Evolutionary conservation across 1,284 basidiomycete genomes (phyloP).

Genomic region (Papiliotrema flavescens): DNA sequence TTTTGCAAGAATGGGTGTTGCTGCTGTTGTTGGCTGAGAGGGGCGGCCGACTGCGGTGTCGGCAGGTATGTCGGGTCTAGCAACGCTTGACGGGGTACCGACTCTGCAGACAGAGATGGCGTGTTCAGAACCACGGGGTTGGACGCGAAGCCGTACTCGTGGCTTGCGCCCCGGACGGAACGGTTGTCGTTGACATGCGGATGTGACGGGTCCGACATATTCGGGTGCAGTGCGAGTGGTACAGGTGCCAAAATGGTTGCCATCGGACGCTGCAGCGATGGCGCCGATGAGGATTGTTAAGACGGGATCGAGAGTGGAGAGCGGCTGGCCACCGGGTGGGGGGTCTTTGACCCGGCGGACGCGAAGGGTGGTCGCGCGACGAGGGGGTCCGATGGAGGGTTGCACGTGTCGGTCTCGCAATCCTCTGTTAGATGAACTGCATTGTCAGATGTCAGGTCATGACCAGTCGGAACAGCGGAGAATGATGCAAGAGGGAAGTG

Average conservation of each 20-base stretch:
- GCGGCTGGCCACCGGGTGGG: no score
- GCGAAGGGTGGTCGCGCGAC: no score
- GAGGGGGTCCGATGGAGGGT: no score
- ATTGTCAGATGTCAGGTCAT: no score
- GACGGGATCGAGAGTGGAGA: neutral
- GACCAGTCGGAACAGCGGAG: no score
- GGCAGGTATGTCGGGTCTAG: neutral
- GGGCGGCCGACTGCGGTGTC: neutral
- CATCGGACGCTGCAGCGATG: neutral
- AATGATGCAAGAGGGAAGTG: no score
- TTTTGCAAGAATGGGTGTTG: conserved; percentile 5
- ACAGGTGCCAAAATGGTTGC: neutral
- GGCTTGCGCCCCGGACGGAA: neutral
- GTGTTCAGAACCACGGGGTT: conserved; percentile 1
- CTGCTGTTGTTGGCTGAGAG: conserved; percentile 1
- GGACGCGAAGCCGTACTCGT: neutral
- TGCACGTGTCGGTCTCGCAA: no score
- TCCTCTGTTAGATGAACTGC: no score
- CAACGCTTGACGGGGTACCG: neutral
- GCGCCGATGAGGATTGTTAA: neutral
- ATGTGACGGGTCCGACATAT: conserved; percentile 1
- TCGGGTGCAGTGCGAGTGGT: neutral
- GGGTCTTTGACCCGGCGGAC: no score
- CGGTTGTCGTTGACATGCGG: neutral
- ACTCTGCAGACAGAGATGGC: neutral